Evolutionary conservation across 768 basidiomycete genomes (phyloP), one percentile per base, ranked within the genome.

Genomic region (Mycena crocata): DNA sequence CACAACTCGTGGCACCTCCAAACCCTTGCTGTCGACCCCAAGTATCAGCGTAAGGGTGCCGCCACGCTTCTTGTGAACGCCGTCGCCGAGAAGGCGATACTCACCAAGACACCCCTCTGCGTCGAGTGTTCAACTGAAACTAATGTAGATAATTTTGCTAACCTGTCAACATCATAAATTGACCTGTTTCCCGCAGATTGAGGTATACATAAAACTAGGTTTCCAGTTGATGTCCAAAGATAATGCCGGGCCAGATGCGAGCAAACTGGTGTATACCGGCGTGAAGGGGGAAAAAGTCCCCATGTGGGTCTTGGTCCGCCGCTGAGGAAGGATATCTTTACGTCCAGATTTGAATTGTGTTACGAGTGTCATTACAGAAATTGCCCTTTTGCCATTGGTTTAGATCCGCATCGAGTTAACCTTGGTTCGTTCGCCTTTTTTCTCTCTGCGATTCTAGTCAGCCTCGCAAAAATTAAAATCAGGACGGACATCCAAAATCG

Each of bases 81-180:
- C 8, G 37, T 54, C 49, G 30, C 32, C 30, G 30, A 50, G 49
- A 42, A 42, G n/a, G 40, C 40, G n/a, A 42, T 10, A 10, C 10
- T 21, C 19, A 14, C 40, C 40, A 21, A 21, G n/a, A 19, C 10
- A n/a, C 13, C n/a, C 6, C 13, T 42, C 14, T 42, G 40, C 40
- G 40, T 21, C 10, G 40, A 42, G n/a, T 10, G 13, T 42, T 10
- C 13, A 14, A 42, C 40, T 6, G 40, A 42, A 5, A 10, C n/a
- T 21, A 10, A 45, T 45, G 72, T 81, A n/a, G 62, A 77, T 24
- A n/a, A 17, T 76, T 78, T 48, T 67, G 40, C 72, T 19, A 63
- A 80, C 32, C 12, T 82, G 80, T 45, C 44, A 24, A 9, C 44
- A 45, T 45, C 4, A 24, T 26, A n/a, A n/a, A n/a, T 24, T 26